Evolutionary conservation across 2,329 filamentous ascomycete species (phyloP).

Genomic region (Stagonosporopsis cucurbitacearum): DNA sequence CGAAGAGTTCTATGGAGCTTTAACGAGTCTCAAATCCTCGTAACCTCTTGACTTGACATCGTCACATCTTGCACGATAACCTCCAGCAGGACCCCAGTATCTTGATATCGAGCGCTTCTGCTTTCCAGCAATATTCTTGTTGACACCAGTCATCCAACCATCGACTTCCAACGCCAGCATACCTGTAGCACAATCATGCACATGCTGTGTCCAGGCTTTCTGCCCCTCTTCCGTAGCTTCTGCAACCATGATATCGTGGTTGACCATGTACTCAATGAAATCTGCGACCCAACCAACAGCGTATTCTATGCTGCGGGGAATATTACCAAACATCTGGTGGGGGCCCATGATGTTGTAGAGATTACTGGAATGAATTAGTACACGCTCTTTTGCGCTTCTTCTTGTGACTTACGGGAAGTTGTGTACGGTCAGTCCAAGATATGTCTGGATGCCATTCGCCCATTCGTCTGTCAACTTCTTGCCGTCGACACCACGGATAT

Average conservation of each 20-base stretch:
- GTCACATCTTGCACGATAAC: conserved; percentile 49
- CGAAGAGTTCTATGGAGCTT: not conserved
- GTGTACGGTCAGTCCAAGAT: conserved; percentile 35
- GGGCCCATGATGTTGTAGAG: conserved; percentile 11
- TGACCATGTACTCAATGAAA: conserved; percentile 44
- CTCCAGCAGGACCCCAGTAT: conserved; percentile 56
- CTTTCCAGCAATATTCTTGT: conserved; percentile 55
- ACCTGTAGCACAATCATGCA: conserved; percentile 55
- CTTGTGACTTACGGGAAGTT: conserved; percentile 44
- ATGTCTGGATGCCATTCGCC: conserved; percentile 33
- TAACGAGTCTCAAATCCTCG: conserved; percentile 28
- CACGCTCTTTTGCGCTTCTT: not conserved
- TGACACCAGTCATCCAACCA: conserved; percentile 64
- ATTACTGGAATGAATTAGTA: not conserved
- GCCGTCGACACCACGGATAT: conserved; percentile 22
- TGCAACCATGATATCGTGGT: conserved; percentile 45
- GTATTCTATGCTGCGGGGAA: conserved; percentile 53
- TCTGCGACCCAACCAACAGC: conserved; percentile 51
- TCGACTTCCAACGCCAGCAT: conserved; percentile 58
- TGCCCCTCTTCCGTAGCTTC: conserved; percentile 53
- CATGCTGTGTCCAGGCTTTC: conserved; percentile 57
- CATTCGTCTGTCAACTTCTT: conserved; percentile 24
- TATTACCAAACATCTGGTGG: conserved; percentile 21
- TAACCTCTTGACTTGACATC: conserved; percentile 34
- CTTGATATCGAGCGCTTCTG: conserved; percentile 55